Evolutionary conservation across 129 eudicot species (phyloP), one percentile per base, ranked within the genome.

Genomic region (Flaveria bidentis): DNA sequence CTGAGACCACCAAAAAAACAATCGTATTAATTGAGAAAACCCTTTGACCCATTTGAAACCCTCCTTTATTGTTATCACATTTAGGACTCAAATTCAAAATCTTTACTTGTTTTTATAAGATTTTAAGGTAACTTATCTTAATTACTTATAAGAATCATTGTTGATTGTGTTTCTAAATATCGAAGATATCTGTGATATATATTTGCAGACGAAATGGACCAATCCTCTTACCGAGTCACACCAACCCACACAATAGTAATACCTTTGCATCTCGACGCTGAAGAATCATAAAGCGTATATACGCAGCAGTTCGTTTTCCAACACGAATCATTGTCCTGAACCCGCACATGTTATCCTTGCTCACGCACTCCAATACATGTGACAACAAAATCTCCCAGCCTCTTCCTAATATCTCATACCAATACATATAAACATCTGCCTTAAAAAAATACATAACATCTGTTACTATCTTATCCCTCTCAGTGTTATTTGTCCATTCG

Each of bases 361-460:
- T 44, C 81, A 73, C 68, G 18, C 68, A 7, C 71, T 75, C 61
- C 76, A 60, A 78, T 57, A 69, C 76, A 70, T 70, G 82, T 70
- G 23, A 46, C 65, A 68, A 25, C 62, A 69, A 76, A 56, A 9
- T 33, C 11, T 22, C 74, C 41, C 66, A 20, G 9, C 25, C 56
- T 11, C 13, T 33, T 15, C 25, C 46, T 56, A 6, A 55, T 33
- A 53, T 76, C 57, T 17, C 65, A 30, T n/a, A 53, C 33, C 33
- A 16, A 20, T 25, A 55, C 66, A 39, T 10, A 30, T 5, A 30
- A 30, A 30, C 36, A 30, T 30, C 36, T 30, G 36, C 36, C 36
- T 30, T 30, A 30, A 30, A 30, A 30, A 30, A 30, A 28, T 28
- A 28, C 3, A 30, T 30, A 30, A 30, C 64, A 36, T 61, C 67